Percentiles rank a stretch among this genome's conserved stretches.
Evolutionary conservation across 345 rosid genomes (phyloP).

Genomic region (Populus euphratica): DNA sequence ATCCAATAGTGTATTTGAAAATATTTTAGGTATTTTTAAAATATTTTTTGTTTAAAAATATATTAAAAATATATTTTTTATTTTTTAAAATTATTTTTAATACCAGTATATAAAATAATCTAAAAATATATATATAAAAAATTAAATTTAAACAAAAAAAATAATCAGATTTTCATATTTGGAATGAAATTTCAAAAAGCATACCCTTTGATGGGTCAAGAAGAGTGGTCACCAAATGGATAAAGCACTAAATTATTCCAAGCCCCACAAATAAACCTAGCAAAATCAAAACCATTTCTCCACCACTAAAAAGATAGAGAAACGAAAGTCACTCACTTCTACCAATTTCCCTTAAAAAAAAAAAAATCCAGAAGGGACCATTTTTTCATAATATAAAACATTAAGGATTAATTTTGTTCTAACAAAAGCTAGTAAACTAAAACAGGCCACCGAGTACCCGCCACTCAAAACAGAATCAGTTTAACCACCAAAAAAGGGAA

Average conservation of each 20-base stretch:
- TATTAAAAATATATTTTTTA: no score
- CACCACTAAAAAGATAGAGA: slow-evolving; percentile 5
- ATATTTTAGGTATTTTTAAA: no score
- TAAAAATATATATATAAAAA: no score
- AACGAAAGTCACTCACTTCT: not conserved
- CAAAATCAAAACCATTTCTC: not conserved
- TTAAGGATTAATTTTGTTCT: slow-evolving; percentile 19
- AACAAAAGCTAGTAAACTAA: not conserved
- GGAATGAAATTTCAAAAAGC: not conserved
- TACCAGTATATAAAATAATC: no score
- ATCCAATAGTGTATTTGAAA: no score
- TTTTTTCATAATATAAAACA: not conserved
- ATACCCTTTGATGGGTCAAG: not conserved
- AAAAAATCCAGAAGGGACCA: not conserved
- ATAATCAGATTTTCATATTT: no score
- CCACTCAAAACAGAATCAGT: slow-evolving; percentile 19
- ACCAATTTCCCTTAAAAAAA: no score
- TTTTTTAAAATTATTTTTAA: no score
- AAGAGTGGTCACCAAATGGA: slow-evolving; percentile 19
- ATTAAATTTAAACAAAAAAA: no score
- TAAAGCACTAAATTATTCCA: slow-evolving; percentile 13
- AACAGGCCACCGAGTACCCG: slow-evolving; percentile 15
- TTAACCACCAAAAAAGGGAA: not conserved
- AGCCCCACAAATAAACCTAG: not conserved
- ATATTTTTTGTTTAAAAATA: no score